phyloP scores from a whole-genome alignment of 2,329 filamentous ascomycete genomes.

The Didymella arachidicola region DNA sequence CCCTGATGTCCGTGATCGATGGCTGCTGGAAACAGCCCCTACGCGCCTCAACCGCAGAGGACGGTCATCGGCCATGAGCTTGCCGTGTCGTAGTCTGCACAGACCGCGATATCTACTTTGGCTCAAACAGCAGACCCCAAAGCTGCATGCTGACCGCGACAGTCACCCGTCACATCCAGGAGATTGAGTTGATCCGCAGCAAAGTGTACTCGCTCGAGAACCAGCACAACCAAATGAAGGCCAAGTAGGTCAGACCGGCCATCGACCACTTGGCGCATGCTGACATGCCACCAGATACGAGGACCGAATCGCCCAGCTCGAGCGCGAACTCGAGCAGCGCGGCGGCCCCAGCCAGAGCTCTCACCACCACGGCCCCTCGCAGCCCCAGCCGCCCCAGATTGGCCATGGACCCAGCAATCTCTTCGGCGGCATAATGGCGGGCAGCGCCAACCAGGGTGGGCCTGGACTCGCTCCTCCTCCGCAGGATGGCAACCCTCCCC shows the following conservation, averaged over 20 bases:
- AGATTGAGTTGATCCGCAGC: conserved; percentile 92
- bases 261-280: neutral
- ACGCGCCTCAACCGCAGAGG: neutral
- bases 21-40: neutral
- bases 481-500: conserved; percentile 67
- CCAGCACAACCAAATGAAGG: conserved; percentile 84
- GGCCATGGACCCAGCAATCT: conserved; percentile 88
- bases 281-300: conserved; percentile 73
- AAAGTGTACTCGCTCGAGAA: conserved; percentile 96
- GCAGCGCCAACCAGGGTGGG: conserved; percentile 80
- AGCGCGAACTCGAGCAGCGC: conserved; percentile 82
- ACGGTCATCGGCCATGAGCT: neutral
- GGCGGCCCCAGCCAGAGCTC: conserved; percentile 73
- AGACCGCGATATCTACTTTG: neutral
- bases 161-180: conserved; percentile 91
- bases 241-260: conserved; percentile 72
- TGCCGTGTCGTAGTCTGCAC: neutral
- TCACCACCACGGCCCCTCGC: conserved; percentile 74
- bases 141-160: conserved; percentile 16
- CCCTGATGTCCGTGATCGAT: neutral
- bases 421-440: conserved; percentile 96
- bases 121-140: neutral
- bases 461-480: conserved; percentile 79
- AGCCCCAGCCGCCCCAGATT: conserved; percentile 80
- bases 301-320: conserved; percentile 84